Conservation (phyloP, 2,329 filamentous ascomycete genomes). For the Hymenoscyphus repandus region DNA sequence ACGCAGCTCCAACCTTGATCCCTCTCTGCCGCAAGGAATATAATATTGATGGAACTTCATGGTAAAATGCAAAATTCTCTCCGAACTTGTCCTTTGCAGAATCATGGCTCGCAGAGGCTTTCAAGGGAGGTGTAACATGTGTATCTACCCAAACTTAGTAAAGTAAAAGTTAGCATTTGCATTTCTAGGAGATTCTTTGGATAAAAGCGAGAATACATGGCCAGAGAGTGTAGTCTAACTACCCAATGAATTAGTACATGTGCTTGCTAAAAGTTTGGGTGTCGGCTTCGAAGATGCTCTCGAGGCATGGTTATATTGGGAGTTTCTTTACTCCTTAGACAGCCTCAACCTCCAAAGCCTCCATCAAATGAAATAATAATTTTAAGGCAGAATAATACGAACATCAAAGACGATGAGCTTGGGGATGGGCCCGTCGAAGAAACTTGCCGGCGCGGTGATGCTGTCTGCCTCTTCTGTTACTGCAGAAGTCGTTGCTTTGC, state of each 20-base stretch:
- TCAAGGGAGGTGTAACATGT: conserved; percentile 72
- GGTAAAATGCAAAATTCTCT: conserved; percentile 67
- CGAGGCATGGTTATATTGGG: no score
- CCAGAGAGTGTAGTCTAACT: conserved; percentile 99
- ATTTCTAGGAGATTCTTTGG: no score
- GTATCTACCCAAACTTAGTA: conserved; percentile 99
- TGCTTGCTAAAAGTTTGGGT: no score
- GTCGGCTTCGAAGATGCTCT: no score
- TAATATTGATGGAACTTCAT: conserved; percentile 63
- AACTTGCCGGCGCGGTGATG: conserved; percentile 21
- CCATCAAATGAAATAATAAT: no score
- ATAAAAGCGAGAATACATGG: no score
- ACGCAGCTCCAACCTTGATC: conserved; percentile 65
- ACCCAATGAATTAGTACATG: no score
- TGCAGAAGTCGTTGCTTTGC: conserved; percentile 14
- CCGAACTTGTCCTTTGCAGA: conserved; percentile 49
- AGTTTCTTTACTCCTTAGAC: no score
- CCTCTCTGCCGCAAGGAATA: conserved; percentile 43
- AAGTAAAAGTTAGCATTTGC: no score
- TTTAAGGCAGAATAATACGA: no score
- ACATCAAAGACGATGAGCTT: conserved; percentile 84
- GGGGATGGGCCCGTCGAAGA: conserved; percentile 32
- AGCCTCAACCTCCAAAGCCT: no score
- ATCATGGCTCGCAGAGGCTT: conserved; percentile 39
- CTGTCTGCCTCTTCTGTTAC: neutral